Conservation (phyloP, 805 yeast genomes). For the Kuraishia ogatae region DNA sequence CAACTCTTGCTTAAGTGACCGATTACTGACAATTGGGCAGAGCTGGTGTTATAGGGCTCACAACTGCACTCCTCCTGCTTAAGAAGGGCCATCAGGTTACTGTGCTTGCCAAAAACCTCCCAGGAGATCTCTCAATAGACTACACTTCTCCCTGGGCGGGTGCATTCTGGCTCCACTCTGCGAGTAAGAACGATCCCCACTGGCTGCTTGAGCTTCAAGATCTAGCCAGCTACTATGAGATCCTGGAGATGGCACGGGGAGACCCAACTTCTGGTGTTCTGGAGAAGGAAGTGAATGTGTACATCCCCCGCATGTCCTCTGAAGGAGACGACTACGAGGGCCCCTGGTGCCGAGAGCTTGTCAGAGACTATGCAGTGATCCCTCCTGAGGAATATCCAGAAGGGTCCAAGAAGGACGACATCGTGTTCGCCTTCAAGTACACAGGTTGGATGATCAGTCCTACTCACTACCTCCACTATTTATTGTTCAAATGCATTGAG, state of each 20-base stretch:
- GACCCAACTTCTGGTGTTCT: conserved; percentile 33
- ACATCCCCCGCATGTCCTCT: conserved; percentile 18
- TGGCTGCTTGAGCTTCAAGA: conserved; percentile 25
- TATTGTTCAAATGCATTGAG: conserved; percentile 34
- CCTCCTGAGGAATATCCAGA: conserved; percentile 22
- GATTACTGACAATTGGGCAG: conserved; percentile 23
- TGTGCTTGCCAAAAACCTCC: conserved; percentile 34
- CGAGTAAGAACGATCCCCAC: conserved; percentile 19
- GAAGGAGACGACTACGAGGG: conserved; percentile 18
- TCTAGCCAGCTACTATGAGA: conserved; percentile 25
- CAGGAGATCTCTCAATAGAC: conserved; percentile 29
- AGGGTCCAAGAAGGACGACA: conserved; percentile 15
- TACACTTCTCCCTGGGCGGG: conserved; percentile 43
- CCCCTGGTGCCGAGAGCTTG: conserved; percentile 31
- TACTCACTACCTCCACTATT: conserved; percentile 44
- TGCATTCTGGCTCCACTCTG: conserved; percentile 37
- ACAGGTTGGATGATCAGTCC: conserved; percentile 53
- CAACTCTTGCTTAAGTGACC: conserved; percentile 15
- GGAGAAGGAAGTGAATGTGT: conserved; percentile 18
- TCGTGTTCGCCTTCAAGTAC: conserved; percentile 34
- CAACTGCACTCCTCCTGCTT: conserved; percentile 38
- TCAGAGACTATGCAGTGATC: conserved; percentile 24
- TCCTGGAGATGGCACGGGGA: conserved; percentile 24
- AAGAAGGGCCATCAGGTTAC: conserved; percentile 33
- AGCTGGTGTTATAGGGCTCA: conserved; percentile 53